Percentiles rank a stretch among this genome's conserved stretches.
These are phyloP conservation scores for Phytopythium boreale DNA, from an alignment of 352 stramenopile species.

Conservation along the genomic window DNA sequence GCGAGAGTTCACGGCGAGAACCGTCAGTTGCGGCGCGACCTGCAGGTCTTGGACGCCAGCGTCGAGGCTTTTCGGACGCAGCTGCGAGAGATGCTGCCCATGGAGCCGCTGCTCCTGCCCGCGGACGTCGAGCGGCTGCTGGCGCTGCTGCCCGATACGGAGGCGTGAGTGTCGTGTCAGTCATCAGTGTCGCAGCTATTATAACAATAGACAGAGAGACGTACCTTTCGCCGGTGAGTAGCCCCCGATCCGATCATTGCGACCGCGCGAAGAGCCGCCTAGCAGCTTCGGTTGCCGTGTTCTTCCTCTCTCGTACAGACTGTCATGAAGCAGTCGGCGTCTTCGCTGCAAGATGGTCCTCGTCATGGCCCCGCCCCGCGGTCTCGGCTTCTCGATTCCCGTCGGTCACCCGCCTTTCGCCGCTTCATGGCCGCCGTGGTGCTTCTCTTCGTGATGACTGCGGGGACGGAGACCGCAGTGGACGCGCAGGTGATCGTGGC, in stretches of 20 bases:
- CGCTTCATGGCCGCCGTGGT: background rate
- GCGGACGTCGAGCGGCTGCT: slow-evolving; percentile 44
- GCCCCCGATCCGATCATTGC: background rate
- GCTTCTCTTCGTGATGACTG: background rate
- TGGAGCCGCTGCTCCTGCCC: slow-evolving; percentile 55
- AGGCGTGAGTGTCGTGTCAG: background rate
- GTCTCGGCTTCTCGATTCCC: background rate
- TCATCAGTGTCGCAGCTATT: background rate
- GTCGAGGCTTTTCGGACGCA: slow-evolving; percentile 37
- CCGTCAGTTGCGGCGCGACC: slow-evolving; percentile 52
- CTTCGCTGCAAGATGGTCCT: background rate
- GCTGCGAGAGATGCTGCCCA: slow-evolving; percentile 37
- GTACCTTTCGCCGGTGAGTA: background rate
- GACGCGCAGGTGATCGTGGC: slow-evolving; percentile 54
- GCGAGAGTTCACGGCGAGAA: slow-evolving; percentile 42
- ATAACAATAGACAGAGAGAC: too few species aligned
- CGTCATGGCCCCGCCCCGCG: background rate
- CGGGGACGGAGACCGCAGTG: background rate
- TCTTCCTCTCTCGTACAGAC: background rate
- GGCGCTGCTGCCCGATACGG: slow-evolving; percentile 9
- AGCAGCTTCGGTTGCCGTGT: too few species aligned
- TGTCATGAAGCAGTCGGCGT: slow-evolving; percentile 1
- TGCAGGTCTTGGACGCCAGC: slow-evolving; percentile 31
- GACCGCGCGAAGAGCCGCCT: background rate
- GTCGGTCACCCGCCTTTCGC: background rate